Percentiles rank a stretch among this genome's conserved stretches.
These are phyloP conservation scores for Wickerhamomyces bisporus DNA, from an alignment of 805 yeast genomes.

Conservation along the genomic window DNA sequence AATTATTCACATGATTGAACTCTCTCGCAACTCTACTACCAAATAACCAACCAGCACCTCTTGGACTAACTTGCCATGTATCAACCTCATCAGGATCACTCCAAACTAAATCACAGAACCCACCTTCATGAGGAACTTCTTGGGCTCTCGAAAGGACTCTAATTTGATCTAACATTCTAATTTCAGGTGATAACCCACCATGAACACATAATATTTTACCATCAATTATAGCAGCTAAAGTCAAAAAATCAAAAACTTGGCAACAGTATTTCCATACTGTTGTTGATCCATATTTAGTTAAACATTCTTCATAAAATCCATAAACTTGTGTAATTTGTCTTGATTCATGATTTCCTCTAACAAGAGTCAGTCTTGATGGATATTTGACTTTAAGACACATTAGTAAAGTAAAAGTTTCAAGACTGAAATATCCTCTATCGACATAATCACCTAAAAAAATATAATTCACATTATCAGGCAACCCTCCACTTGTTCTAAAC, in stretches of 20 bases:
- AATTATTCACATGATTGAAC: constrained; percentile 90
- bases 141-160: constrained; percentile 93
- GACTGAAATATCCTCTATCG: constrained; percentile 93
- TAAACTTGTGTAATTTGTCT: constrained; percentile 98
- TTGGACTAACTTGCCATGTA: constrained; percentile 96
- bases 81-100: constrained; percentile 97
- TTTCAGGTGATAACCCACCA: constrained; percentile 96
- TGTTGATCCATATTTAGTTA: constrained; percentile 88
- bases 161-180: constrained; percentile 94
- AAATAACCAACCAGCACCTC: constrained; percentile 98
- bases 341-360: constrained; percentile 96
- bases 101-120: constrained; percentile 97
- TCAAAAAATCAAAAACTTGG: constrained; percentile 90
- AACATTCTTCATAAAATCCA: constrained; percentile 95
- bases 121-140: constrained; percentile 99
- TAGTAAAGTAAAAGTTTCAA: constrained; percentile 88
- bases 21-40: constrained; percentile 93
- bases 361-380: constrained; percentile 81
- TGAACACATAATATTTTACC: constrained; percentile 93
- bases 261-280: constrained; percentile 97
- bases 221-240: constrained; percentile 93
- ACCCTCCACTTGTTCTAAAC: constrained; percentile 87
- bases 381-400: constrained; percentile 91
- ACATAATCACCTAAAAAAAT: constrained; percentile 94
- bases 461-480: constrained; percentile 78